Conservation (phyloP, 805 yeast genomes). For the Candida glaebosa region DNA sequence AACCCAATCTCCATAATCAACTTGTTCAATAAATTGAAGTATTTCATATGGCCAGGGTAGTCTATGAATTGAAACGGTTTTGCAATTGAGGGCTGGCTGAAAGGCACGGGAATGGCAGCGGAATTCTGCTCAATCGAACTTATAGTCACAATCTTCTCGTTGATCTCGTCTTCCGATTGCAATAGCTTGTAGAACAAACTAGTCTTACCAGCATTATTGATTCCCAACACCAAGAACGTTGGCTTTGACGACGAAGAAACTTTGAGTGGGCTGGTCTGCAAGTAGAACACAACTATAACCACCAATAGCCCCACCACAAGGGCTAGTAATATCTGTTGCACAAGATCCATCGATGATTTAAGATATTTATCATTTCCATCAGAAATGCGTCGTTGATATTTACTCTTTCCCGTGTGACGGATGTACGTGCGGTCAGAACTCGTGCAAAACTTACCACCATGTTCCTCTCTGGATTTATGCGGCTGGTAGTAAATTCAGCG, state of each 20-base stretch:
- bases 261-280: slow-evolving; percentile 19
- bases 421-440: neutral
- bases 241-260: slow-evolving; percentile 30
- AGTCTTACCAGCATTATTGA: slow-evolving; percentile 66
- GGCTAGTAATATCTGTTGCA: slow-evolving; percentile 23
- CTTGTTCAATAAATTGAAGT: slow-evolving; percentile 55
- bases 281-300: slow-evolving; percentile 19
- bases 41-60: slow-evolving; percentile 85
- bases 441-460: too few relatives aligned
- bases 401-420: neutral
- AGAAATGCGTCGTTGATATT: neutral
- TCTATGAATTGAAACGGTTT: slow-evolving; percentile 57
- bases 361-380: neutral
- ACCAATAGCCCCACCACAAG: slow-evolving; percentile 25
- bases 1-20: slow-evolving; percentile 38
- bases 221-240: slow-evolving; percentile 62
- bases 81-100: slow-evolving; percentile 31
- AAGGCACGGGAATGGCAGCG: slow-evolving; percentile 27
- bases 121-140: slow-evolving; percentile 38
- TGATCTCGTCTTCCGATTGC: slow-evolving; percentile 4
- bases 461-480: neutral
- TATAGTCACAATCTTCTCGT: slow-evolving; percentile 21
- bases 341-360: slow-evolving; percentile 21
- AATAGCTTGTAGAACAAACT: slow-evolving; percentile 40
- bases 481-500: too few relatives aligned